Conservation (phyloP, 2,329 filamentous ascomycete species). For the Nemania sp. region DNA sequence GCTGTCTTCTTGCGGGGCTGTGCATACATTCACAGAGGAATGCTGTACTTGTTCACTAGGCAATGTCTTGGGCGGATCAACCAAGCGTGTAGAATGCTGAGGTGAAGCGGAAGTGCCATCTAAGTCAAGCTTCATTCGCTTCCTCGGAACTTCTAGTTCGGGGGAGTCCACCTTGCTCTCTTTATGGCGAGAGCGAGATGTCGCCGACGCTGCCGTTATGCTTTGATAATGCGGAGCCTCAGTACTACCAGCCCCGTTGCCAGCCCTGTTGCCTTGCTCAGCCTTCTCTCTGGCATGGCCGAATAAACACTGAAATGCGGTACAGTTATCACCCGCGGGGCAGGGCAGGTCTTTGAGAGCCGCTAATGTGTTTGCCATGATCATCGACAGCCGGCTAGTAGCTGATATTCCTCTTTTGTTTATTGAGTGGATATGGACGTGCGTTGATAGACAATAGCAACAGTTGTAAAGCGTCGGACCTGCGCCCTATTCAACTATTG, state of each 20-base stretch:
- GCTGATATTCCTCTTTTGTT: too few species aligned
- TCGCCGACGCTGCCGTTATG: neutral
- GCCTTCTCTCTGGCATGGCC: constrained; percentile 45
- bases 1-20: constrained; percentile 2
- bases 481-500: neutral
- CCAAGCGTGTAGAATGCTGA: neutral
- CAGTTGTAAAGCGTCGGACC: too few species aligned
- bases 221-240: constrained; percentile 1
- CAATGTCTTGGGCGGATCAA: constrained; percentile 4
- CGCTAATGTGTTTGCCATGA: constrained; percentile 37
- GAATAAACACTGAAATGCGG: constrained; percentile 55
- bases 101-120: constrained; percentile 8
- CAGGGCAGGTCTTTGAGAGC: constrained; percentile 54
- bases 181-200: constrained; percentile 5
- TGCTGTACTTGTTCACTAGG: constrained; percentile 13
- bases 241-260: constrained; percentile 11
- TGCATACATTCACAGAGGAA: neutral
- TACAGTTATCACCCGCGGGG: constrained; percentile 52
- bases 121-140: constrained; percentile 33
- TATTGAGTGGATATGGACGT: too few species aligned
- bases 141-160: constrained; percentile 31
- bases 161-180: constrained; percentile 8
- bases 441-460: too few species aligned
- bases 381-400: too few species aligned
- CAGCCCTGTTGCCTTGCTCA: constrained; percentile 25